These are phyloP conservation scores for Orbilia oligospora DNA, from an alignment of 2,329 filamentous ascomycete species.

Conservation along the genomic window DNA sequence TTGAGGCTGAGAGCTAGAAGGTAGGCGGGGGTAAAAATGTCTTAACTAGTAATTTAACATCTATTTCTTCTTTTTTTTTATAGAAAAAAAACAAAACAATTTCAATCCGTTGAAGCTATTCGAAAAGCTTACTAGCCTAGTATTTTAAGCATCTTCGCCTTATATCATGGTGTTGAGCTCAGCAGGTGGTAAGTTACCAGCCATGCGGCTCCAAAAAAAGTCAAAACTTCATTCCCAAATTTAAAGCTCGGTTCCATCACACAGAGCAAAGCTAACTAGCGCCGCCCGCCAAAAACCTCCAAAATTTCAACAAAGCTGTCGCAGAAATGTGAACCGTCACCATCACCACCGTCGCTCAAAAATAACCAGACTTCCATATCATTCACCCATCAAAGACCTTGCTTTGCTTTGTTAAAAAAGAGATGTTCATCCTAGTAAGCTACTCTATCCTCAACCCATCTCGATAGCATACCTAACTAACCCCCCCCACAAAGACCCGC, in stretches of 20 bases:
- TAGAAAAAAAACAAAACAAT: no score
- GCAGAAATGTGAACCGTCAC: conserved; percentile 52
- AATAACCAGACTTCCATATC: neutral
- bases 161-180: neutral
- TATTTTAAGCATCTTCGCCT: neutral
- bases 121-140: neutral
- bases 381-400: neutral
- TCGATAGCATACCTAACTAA: neutral
- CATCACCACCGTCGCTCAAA: neutral
- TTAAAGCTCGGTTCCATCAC: no score
- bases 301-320: conserved; percentile 28
- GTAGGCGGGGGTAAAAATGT: neutral
- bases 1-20: neutral
- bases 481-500: conserved; percentile 74
- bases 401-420: neutral
- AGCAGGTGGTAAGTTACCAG: neutral
- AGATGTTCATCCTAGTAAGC: conserved; percentile 61
- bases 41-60: neutral
- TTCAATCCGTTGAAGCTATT: conserved; percentile 24
- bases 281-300: no score
- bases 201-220: conserved; percentile 17
- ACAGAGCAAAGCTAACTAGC: no score
- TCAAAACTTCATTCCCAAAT: no score
- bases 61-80: no score
- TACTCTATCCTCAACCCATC: neutral